Evolutionary conservation across 2,329 filamentous ascomycete genomes (phyloP).

Genomic region (Capronia coronata): DNA sequence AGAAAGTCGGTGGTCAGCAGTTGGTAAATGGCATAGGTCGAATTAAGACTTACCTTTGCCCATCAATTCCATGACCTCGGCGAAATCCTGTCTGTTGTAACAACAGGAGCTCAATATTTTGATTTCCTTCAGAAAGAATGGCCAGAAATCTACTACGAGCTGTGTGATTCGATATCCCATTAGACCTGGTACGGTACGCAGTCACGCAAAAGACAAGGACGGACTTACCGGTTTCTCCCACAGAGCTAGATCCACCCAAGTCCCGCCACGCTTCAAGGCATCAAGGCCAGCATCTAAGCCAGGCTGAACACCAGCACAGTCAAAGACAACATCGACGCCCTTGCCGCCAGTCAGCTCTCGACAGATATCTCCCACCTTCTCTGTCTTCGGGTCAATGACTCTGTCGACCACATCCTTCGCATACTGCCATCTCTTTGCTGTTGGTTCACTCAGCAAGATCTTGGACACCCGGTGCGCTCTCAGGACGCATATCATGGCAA

Average conservation of each 20-base stretch:
- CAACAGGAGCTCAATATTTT: slow-evolving; percentile 30
- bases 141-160: slow-evolving; percentile 27
- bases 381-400: slow-evolving; percentile 44
- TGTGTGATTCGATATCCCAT: slow-evolving; percentile 9
- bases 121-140: slow-evolving; percentile 32
- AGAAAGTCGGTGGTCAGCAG: not conserved
- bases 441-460: slow-evolving; percentile 49
- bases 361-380: slow-evolving; percentile 40
- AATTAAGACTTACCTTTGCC: slow-evolving; percentile 26
- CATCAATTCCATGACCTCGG: slow-evolving; percentile 32
- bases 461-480: slow-evolving; percentile 33
- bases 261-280: slow-evolving; percentile 43
- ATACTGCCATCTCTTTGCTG: slow-evolving; percentile 42
- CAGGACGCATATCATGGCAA: slow-evolving; percentile 44
- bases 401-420: slow-evolving; percentile 47
- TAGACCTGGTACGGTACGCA: no score
- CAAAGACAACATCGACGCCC: slow-evolving; percentile 48
- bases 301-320: slow-evolving; percentile 48
- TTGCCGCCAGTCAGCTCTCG: slow-evolving; percentile 30
- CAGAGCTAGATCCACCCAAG: slow-evolving; percentile 49
- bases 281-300: slow-evolving; percentile 45
- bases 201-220: no score
- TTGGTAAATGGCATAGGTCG: not conserved
- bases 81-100: slow-evolving; percentile 33
- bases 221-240: slow-evolving; percentile 45